These are phyloP conservation scores for Sanguinoderma infundibulare DNA, from an alignment of 1,284 basidiomycete species.

Conservation along the genomic window DNA sequence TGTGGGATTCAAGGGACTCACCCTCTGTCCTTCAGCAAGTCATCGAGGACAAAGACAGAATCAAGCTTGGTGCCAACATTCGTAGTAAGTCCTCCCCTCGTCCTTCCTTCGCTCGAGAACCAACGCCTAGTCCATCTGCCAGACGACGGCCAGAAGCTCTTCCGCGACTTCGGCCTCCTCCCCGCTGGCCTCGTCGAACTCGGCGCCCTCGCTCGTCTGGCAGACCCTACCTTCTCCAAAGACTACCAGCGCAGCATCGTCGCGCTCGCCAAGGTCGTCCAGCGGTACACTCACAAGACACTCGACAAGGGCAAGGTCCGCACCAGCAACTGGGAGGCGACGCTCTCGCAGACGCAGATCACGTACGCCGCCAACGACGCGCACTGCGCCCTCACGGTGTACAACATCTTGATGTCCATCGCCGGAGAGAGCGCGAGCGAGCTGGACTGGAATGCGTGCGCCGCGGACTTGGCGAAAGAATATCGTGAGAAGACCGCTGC, in stretches of 20 bases:
- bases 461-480: conserved; percentile 32
- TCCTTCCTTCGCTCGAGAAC: background rate
- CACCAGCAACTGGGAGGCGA: conserved; percentile 61
- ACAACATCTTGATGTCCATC: conserved; percentile 44
- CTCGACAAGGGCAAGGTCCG: conserved; percentile 57
- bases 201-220: conserved; percentile 50
- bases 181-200: conserved; percentile 60
- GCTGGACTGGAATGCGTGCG: conserved; percentile 37
- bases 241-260: conserved; percentile 52
- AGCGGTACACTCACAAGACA: conserved; percentile 49
- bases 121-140: background rate
- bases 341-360: conserved; percentile 45
- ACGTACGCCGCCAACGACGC: conserved; percentile 61
- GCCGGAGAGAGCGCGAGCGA: conserved; percentile 34
- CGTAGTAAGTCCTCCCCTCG: conserved; percentile 43
- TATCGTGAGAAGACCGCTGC: conserved; percentile 9
- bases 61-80: conserved; percentile 67
- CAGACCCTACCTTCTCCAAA: conserved; percentile 46
- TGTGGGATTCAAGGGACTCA: background rate
- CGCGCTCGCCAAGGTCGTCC: conserved; percentile 57
- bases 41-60: conserved; percentile 48
- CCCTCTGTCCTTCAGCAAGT: conserved; percentile 41
- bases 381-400: conserved; percentile 55
- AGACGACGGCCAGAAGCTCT: conserved; percentile 69
- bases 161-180: conserved; percentile 60